Conservation (phyloP, 2,329 filamentous ascomycete species). For the Coniochaeta ligniaria region DNA sequence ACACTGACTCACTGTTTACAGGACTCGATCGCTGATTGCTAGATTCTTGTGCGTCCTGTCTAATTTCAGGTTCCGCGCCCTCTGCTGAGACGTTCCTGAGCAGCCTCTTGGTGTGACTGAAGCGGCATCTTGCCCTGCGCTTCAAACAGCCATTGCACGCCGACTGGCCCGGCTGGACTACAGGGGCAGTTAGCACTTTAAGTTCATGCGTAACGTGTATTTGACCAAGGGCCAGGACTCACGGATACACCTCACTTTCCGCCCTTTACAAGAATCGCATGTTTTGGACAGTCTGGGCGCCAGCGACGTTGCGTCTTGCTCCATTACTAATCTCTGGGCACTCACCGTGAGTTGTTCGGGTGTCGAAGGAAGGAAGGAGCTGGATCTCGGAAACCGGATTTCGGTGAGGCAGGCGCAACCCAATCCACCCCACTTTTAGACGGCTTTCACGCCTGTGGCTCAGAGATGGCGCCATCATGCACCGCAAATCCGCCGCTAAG, state of each 20-base stretch:
- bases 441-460: too few species aligned
- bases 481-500: too few species aligned
- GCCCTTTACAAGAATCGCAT: not conserved
- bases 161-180: not conserved
- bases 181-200: not conserved
- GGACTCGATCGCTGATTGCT: not conserved
- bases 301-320: not conserved
- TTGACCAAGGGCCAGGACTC: not conserved
- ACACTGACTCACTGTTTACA: not conserved
- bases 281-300: not conserved
- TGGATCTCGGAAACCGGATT: not conserved
- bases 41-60: not conserved
- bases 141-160: not conserved
- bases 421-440: too few species aligned
- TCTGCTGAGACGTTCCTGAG: not conserved
- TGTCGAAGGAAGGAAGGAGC: not conserved
- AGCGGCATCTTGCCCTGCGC: not conserved
- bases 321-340: not conserved
- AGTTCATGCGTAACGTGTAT: not conserved
- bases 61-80: not conserved
- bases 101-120: conserved; percentile 1
- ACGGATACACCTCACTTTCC: conserved; percentile 1
- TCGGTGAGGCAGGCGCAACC: not conserved
- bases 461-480: too few species aligned
- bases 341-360: not conserved